Percentiles rank a stretch among this genome's conserved stretches.
Evolutionary conservation across 352 stramenopile species (phyloP).

Genomic region (Pythium graminicola): DNA sequence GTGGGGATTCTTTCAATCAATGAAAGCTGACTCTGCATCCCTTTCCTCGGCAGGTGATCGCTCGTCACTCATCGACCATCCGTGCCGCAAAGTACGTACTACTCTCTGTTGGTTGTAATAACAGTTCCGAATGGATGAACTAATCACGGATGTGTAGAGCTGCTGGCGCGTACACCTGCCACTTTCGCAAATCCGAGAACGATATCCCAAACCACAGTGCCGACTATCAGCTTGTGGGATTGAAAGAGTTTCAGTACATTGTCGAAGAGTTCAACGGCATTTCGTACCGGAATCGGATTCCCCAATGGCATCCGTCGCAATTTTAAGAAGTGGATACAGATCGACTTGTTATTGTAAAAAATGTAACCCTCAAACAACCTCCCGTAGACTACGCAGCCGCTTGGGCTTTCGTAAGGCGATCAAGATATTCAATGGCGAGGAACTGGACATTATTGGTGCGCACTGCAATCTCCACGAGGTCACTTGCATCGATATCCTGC

Average conservation of each 20-base stretch:
- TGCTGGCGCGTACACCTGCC: slow-evolving; percentile 48
- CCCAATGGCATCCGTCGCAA: neutral
- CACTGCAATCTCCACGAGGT: slow-evolving; percentile 52
- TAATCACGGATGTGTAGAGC: slow-evolving; percentile 20
- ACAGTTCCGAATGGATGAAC: neutral
- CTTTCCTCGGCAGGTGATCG: slow-evolving; percentile 26
- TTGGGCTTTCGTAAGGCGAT: slow-evolving; percentile 27
- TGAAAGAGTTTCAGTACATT: slow-evolving; percentile 61
- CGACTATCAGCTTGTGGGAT: slow-evolving; percentile 53
- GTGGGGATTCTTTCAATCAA: neutral
- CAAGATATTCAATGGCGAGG: slow-evolving; percentile 54
- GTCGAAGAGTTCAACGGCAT: slow-evolving; percentile 73
- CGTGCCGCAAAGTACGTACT: slow-evolving; percentile 51
- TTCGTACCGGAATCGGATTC: slow-evolving; percentile 41
- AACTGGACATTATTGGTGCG: slow-evolving; percentile 52
- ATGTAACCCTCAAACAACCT: too few relatives aligned
- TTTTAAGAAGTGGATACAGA: neutral
- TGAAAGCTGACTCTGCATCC: too few relatives aligned
- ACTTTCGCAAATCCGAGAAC: slow-evolving; percentile 58
- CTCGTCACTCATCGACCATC: slow-evolving; percentile 45
- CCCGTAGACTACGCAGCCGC: neutral
- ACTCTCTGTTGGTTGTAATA: neutral
- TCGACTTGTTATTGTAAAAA: neutral
- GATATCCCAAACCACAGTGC: slow-evolving; percentile 70
- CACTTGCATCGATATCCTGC: slow-evolving; percentile 24